Percentiles rank a stretch among this genome's conserved stretches.
phyloP scores from a whole-genome alignment of 257 asterid genomes.

The Fraxinus pennsylvanica region DNA sequence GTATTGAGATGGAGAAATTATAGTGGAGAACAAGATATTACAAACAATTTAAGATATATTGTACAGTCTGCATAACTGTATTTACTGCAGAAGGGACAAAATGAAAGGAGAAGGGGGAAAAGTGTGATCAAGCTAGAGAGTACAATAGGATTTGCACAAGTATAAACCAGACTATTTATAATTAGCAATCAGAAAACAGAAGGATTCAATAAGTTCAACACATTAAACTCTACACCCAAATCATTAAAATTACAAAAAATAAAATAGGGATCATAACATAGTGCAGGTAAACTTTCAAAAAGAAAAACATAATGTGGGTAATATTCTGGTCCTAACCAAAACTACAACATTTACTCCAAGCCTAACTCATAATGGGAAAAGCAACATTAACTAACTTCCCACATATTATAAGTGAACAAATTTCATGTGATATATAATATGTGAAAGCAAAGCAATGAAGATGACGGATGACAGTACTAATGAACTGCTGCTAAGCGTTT shows the following conservation, averaged over 20 bases:
- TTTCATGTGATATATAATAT: background rate
- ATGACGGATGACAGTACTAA: background rate
- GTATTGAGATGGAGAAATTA: background rate
- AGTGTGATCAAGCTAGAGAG: constrained; percentile 5
- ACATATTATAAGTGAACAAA: constrained; percentile 7
- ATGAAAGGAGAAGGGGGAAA: constrained; percentile 18
- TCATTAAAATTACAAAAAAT: background rate
- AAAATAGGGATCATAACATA: constrained; percentile 8
- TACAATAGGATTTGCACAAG: background rate
- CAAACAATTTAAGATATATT: background rate
- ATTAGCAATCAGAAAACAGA: background rate
- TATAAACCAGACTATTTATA: constrained; percentile 15
- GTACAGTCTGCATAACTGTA: background rate
- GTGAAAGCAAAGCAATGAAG: background rate
- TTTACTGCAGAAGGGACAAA: constrained; percentile 2
- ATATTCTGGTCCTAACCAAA: constrained; percentile 13
- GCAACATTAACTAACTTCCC: constrained; percentile 1
- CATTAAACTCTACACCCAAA: background rate
- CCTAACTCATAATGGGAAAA: constrained; percentile 11
- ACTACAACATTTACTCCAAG: constrained; percentile 2
- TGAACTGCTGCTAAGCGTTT: constrained; percentile 5
- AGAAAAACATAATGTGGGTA: background rate
- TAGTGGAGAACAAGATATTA: background rate
- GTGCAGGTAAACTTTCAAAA: background rate
- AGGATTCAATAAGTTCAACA: constrained; percentile 11